Percentiles rank a stretch among this genome's conserved stretches.
Conservation (phyloP, 129 eudicot species). For the Arctium lappa region DNA sequence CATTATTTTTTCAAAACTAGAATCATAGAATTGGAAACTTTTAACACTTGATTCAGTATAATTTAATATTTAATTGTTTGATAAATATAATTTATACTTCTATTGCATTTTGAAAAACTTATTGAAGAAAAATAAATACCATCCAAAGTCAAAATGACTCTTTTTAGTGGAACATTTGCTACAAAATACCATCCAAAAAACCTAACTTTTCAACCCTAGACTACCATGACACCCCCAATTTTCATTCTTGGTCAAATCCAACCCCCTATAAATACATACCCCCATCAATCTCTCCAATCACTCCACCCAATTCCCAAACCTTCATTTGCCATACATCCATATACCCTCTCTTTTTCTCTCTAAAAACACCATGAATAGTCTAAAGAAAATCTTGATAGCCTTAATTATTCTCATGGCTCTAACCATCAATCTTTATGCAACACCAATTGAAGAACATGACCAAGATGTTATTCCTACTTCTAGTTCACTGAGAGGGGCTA, state of each 20-base stretch:
- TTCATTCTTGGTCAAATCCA: neutral
- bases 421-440: constrained; percentile 28
- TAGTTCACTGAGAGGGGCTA: constrained; percentile 35
- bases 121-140: neutral
- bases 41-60: neutral
- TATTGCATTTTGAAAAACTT: neutral
- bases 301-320: neutral
- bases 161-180: constrained; percentile 26
- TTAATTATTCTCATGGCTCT: constrained; percentile 31
- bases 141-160: constrained; percentile 21
- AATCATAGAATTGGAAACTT: neutral
- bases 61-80: neutral
- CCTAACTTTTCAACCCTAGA: constrained; percentile 27
- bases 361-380: constrained; percentile 12
- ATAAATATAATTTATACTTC: neutral
- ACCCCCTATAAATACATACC: constrained; percentile 24
- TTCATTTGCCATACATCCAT: neutral
- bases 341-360: neutral
- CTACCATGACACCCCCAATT: neutral
- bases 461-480: constrained; percentile 23
- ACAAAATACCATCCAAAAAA: constrained; percentile 28
- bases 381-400: constrained; percentile 5
- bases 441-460: constrained; percentile 5
- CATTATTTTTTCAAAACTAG: neutral
- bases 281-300: neutral